These are phyloP conservation scores for Phytophthora kernoviae DNA, from an alignment of 352 stramenopile genomes.

Conservation along the genomic window DNA sequence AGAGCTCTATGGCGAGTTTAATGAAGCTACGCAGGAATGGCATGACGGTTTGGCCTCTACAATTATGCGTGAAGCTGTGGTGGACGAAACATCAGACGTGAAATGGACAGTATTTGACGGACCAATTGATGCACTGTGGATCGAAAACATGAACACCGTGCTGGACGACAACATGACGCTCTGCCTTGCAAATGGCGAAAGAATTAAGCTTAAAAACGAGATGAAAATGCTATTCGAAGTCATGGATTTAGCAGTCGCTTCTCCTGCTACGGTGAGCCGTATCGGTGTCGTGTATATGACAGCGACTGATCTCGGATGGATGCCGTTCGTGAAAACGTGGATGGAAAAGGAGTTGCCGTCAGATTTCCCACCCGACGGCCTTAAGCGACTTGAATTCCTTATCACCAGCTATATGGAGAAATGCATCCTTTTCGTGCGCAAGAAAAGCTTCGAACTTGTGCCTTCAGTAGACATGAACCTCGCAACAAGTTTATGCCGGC, in stretches of 20 bases:
- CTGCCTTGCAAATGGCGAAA: conserved; percentile 93
- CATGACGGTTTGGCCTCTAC: conserved; percentile 83
- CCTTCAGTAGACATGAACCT: conserved; percentile 92
- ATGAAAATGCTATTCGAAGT: conserved; percentile 97
- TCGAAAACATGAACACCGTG: conserved; percentile 97
- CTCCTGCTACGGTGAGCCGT: conserved; percentile 87
- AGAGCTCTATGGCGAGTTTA: conserved; percentile 88
- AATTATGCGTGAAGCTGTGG: conserved; percentile 80
- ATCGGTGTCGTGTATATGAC: conserved; percentile 85
- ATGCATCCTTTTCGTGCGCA: conserved; percentile 78
- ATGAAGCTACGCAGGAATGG: conserved; percentile 91
- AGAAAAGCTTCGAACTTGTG: conserved; percentile 82
- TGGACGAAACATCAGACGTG: conserved; percentile 61
- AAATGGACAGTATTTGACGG: conserved; percentile 95
- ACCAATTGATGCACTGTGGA: conserved; percentile 95
- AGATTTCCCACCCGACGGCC: conserved; percentile 42
- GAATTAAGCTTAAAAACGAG: conserved; percentile 87
- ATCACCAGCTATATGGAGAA: conserved; percentile 72
- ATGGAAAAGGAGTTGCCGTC: conserved; percentile 63
- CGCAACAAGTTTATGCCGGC: conserved; percentile 81
- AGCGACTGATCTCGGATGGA: conserved; percentile 87
- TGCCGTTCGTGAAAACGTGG: conserved; percentile 92
- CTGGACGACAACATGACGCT: conserved; percentile 96
- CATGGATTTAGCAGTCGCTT: conserved; percentile 92
- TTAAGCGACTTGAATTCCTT: conserved; percentile 49